Percentiles rank a stretch among this genome's conserved stretches.
Conservation (phyloP, 23 red algal species). For the Gracilariopsis chorda region DNA sequence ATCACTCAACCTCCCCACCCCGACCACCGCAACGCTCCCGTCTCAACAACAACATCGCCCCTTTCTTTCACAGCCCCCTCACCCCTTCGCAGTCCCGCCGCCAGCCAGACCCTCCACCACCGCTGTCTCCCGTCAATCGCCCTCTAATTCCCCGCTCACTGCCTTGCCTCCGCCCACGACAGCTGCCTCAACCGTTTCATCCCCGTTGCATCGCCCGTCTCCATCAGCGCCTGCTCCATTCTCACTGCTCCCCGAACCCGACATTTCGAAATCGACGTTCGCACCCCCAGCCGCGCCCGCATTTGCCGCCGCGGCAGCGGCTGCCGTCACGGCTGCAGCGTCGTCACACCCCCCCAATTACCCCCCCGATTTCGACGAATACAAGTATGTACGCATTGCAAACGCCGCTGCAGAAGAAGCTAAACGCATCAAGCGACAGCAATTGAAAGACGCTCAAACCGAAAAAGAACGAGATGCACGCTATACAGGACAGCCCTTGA, state of each 20-base stretch:
- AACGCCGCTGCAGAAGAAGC: conserved; percentile 20
- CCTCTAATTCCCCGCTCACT: neutral
- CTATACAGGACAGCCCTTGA: neutral
- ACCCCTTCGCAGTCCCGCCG: too few relatives aligned
- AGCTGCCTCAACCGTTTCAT: too few relatives aligned
- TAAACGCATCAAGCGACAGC: conserved; percentile 15
- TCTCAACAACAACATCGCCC: neutral
- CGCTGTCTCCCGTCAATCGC: too few relatives aligned
- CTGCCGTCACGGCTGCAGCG: neutral
- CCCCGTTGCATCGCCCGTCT: too few relatives aligned
- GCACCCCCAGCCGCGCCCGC: neutral
- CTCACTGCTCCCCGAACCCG: neutral
- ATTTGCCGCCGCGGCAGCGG: neutral
- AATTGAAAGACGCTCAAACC: conserved; percentile 28
- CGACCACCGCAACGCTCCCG: neutral
- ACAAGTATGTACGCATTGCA: conserved; percentile 16
- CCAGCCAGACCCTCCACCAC: too few relatives aligned
- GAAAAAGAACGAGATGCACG: conserved; percentile 27
- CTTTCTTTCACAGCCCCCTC: neutral
- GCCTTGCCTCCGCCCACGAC: neutral
- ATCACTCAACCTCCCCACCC: neutral
- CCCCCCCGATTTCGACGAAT: neutral
- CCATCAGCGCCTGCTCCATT: neutral
- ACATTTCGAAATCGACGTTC: neutral
- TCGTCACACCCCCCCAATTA: neutral